Evolutionary conservation across 495 filamentous ascomycete genomes (phyloP).

Genomic region (Hypoxylon cercidicola): DNA sequence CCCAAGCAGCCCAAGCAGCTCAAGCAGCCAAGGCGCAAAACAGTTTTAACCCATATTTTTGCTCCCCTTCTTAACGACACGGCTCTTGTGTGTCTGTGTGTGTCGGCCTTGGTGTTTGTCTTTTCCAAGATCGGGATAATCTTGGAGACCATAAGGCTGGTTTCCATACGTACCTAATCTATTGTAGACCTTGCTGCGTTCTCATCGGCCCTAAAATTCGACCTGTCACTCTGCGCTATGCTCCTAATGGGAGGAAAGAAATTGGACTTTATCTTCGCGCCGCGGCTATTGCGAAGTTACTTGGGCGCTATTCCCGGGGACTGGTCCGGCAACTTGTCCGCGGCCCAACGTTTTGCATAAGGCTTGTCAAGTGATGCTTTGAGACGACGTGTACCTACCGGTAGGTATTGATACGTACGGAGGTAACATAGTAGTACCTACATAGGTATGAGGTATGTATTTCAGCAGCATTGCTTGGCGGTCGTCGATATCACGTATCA

Average conservation of each 20-base stretch:
- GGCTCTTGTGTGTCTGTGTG: too few relatives aligned
- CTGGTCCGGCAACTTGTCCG: constrained; percentile 17
- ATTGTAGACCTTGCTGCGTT: too few relatives aligned
- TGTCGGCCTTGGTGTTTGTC: too few relatives aligned
- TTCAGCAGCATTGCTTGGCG: too few relatives aligned
- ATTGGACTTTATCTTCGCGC: constrained; percentile 19
- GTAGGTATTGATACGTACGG: neutral
- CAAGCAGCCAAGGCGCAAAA: constrained; percentile 23
- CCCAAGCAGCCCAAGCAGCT: constrained; percentile 14
- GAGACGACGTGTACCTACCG: constrained; percentile 9
- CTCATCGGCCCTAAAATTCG: neutral
- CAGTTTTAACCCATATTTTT: constrained; percentile 1
- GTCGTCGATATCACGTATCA: neutral
- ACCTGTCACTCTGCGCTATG: constrained; percentile 20
- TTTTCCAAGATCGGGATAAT: too few relatives aligned
- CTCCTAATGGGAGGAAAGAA: constrained; percentile 20
- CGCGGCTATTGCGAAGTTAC: constrained; percentile 17
- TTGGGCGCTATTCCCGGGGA: constrained; percentile 18
- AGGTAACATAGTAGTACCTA: too few relatives aligned
- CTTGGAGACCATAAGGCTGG: too few relatives aligned
- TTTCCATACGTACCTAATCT: too few relatives aligned
- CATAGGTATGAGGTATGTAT: too few relatives aligned
- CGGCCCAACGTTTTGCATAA: constrained; percentile 17
- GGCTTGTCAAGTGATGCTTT: constrained; percentile 21
- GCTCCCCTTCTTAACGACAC: too few relatives aligned